Evolutionary conservation across 1,284 basidiomycete species (phyloP).

Genomic region (Gymnopus androsaceus): DNA sequence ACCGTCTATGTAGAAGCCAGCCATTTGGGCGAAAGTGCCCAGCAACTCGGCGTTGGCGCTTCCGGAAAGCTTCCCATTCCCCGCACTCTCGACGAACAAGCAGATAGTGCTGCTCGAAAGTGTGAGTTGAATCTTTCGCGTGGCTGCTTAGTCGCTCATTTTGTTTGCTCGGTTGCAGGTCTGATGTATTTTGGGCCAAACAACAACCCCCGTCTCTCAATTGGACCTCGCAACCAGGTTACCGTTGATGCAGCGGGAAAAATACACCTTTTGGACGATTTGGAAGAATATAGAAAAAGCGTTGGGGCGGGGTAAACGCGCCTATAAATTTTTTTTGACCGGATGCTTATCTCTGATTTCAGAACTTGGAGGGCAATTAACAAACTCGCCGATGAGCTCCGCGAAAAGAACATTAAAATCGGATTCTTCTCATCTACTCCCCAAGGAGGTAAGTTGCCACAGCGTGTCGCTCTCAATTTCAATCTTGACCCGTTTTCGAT

Average conservation of each 20-base stretch:
- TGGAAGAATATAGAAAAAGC: conserved; percentile 68
- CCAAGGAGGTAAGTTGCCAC: conserved; percentile 66
- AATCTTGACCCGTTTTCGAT: conserved; percentile 22
- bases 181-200: conserved; percentile 79
- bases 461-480: conserved; percentile 15
- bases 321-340: neutral
- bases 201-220: conserved; percentile 78
- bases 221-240: conserved; percentile 79
- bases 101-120: conserved; percentile 81
- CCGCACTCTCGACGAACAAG: conserved; percentile 78
- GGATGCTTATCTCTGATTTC: conserved; percentile 1
- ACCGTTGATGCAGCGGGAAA: conserved; percentile 78
- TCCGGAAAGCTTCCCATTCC: conserved; percentile 66
- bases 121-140: too few species aligned
- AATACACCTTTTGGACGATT: conserved; percentile 77
- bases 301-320: conserved; percentile 52
- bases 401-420: conserved; percentile 81
- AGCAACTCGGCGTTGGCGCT: conserved; percentile 47
- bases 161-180: too few species aligned
- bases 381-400: conserved; percentile 79
- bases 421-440: conserved; percentile 90
- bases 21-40: conserved; percentile 31
- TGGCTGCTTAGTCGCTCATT: too few species aligned
- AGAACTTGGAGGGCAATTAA: conserved; percentile 76
- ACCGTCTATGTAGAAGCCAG: conserved; percentile 53